These are phyloP conservation scores for Williopsis jadinii DNA, from an alignment of 1,139 yeast species.

Conservation along the genomic window DNA sequence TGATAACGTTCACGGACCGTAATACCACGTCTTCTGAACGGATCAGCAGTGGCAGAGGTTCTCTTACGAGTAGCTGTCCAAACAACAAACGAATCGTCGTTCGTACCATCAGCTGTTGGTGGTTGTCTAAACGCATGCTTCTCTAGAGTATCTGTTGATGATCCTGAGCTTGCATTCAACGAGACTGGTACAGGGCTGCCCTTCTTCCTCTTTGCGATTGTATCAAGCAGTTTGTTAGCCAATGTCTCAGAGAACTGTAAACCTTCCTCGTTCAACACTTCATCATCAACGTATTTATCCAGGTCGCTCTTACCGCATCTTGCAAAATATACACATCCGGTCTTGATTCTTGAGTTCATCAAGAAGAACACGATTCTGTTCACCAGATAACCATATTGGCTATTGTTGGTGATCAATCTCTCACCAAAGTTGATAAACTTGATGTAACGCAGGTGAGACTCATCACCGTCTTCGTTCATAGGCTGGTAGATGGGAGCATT, in stretches of 20 bases:
- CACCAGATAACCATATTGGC: conserved; percentile 80
- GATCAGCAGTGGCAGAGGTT: conserved; percentile 72
- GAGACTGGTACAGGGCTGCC: conserved; percentile 1
- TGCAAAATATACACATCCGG: conserved; percentile 84
- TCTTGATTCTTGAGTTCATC: conserved; percentile 79
- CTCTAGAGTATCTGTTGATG: conserved; percentile 7
- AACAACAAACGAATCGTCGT: conserved; percentile 46
- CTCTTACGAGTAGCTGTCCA: conserved; percentile 92
- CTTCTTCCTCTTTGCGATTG: conserved; percentile 23
- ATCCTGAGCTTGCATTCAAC: conserved; percentile 8
- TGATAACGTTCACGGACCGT: conserved; percentile 71
- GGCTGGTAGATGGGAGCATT: conserved; percentile 47
- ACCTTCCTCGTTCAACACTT: conserved; percentile 59
- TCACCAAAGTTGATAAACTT: conserved; percentile 91
- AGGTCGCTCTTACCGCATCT: conserved; percentile 58
- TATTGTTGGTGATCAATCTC: conserved; percentile 68
- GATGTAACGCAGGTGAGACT: conserved; percentile 59
- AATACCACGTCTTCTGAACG: conserved; percentile 53
- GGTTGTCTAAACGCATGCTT: conserved; percentile 23
- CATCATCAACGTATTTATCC: conserved; percentile 44
- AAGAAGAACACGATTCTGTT: conserved; percentile 85
- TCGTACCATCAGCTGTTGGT: conserved; percentile 28
- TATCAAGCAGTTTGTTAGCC: conserved; percentile 24
- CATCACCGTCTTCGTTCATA: conserved; percentile 39
- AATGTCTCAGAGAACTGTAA: conserved; percentile 43